Percentiles rank a stretch among this genome's conserved stretches.
Conservation (phyloP, 2,329 filamentous ascomycete genomes). For the Pseudogymnoascus sp. region DNA sequence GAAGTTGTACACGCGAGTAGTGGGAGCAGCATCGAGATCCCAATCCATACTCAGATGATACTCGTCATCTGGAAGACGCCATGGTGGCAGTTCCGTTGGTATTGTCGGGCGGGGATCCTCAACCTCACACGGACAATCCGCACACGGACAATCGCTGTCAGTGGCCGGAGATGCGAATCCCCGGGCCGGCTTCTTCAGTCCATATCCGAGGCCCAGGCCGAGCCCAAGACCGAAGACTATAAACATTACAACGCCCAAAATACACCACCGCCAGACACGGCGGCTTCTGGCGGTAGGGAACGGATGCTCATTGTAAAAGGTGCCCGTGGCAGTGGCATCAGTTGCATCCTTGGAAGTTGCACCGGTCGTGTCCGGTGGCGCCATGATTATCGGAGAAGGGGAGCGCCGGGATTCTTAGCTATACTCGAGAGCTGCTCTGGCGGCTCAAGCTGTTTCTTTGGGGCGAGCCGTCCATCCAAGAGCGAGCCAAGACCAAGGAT, state of each 20-base stretch:
- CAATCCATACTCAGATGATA: conserved; percentile 18
- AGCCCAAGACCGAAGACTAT: conserved; percentile 14
- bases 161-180: neutral
- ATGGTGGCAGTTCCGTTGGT: neutral
- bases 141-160: neutral
- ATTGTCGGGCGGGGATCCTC: neutral
- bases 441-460: neutral
- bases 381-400: neutral
- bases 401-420: neutral
- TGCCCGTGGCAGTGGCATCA: neutral
- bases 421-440: neutral
- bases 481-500: neutral
- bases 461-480: neutral
- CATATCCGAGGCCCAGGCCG: conserved; percentile 17
- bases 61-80: conserved; percentile 16
- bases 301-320: neutral
- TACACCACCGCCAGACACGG: neutral
- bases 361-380: neutral
- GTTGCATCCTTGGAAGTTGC: neutral
- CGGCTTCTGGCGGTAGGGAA: neutral
- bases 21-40: conserved; percentile 18
- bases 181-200: conserved; percentile 15
- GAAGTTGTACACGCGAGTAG: conserved; percentile 17
- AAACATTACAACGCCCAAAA: neutral
- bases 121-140: neutral